A percentile compares a stretch with the other conserved stretches of the same genome.
Conservation (phyloP, 2,329 filamentous ascomycete species). For the Exophiala lecanii-corni region DNA sequence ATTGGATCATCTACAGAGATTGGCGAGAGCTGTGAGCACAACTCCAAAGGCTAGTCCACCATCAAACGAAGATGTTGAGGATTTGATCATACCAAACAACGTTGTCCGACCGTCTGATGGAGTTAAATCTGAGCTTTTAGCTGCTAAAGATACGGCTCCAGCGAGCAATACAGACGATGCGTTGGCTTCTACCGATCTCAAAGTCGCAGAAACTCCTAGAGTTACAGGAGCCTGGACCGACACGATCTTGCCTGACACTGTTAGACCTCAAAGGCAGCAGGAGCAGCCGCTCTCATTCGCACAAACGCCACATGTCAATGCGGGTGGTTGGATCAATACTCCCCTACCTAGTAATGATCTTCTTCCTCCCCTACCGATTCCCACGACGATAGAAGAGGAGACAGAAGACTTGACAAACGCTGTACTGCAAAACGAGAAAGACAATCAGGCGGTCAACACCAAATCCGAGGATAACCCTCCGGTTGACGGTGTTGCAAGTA, state of each 20-base stretch:
- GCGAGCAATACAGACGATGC: not conserved
- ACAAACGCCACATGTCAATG: constrained; percentile 27
- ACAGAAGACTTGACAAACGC: constrained; percentile 24
- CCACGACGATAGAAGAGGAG: constrained; percentile 24
- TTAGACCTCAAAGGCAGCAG: constrained; percentile 20
- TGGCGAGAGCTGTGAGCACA: constrained; percentile 32
- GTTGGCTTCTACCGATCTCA: not conserved
- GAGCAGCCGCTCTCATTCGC: constrained; percentile 13
- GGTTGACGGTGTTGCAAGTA: constrained; percentile 35
- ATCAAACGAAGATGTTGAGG: constrained; percentile 7
- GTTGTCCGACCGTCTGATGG: not conserved
- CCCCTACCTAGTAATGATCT: constrained; percentile 16
- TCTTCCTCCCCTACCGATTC: constrained; percentile 9
- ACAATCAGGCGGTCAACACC: constrained; percentile 8
- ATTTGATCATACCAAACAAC: not conserved
- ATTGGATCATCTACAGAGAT: constrained; percentile 37
- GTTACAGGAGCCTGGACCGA: constrained; percentile 45
- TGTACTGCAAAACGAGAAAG: constrained; percentile 4
- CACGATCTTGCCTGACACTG: constrained; percentile 40
- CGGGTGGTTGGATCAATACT: constrained; percentile 27
- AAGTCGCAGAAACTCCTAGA: constrained; percentile 33
- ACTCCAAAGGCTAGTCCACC: constrained; percentile 21
- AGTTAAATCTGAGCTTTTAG: not conserved
- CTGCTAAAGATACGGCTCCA: not conserved
- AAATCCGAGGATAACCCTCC: constrained; percentile 17